Evolutionary conservation across 768 basidiomycete species (phyloP), one percentile per base, ranked within the genome.

Genomic region (Roridomyces roridus): DNA sequence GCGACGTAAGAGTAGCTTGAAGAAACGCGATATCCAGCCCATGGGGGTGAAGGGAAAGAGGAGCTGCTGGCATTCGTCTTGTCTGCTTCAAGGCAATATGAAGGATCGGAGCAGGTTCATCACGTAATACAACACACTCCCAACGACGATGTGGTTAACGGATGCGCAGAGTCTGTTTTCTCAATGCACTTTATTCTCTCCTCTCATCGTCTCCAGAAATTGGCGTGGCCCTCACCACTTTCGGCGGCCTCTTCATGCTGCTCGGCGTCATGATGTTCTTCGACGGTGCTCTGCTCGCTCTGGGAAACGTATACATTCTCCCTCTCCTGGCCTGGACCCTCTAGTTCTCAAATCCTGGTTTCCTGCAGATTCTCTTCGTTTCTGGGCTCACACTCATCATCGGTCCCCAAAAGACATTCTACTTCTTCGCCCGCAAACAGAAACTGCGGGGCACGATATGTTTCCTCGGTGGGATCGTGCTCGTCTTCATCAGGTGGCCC

Each of bases 311-410:
- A 71, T 69, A 9, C 35, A 41, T 35, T 28, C 42, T 52, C 45
- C 43, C 24, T 23, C 49, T n/a, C 55, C 37, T 20, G 17, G 37
- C 29, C 41, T 14, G n/a, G n/a, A n/a, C n/a, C n/a, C n/a, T n/a
- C n/a, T n/a, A n/a, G n/a, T n/a, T n/a, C n/a, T n/a, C n/a, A n/a
- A n/a, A n/a, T n/a, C n/a, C n/a, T n/a, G n/a, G n/a, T n/a, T n/a
- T n/a, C n/a, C n/a, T n/a, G n/a, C n/a, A 97, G 96, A 84, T 98
- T 66, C 85, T 98, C 61, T 99, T 99, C 80, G 73, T 99, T 36
- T 87, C 91, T 2, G 97, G 97, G 45, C 81, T 99, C 53, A 96
- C 96, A 8, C 83, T 98, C 60, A 96, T 98, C 77, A 98, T 99
- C 63, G 97, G 94, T 5, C 94, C 95, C 7, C 88, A 91, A 62